Evolutionary conservation across 208 protist species (phyloP), one percentile per base, ranked within the genome.

Genomic region (Trypanosoma grayi): DNA sequence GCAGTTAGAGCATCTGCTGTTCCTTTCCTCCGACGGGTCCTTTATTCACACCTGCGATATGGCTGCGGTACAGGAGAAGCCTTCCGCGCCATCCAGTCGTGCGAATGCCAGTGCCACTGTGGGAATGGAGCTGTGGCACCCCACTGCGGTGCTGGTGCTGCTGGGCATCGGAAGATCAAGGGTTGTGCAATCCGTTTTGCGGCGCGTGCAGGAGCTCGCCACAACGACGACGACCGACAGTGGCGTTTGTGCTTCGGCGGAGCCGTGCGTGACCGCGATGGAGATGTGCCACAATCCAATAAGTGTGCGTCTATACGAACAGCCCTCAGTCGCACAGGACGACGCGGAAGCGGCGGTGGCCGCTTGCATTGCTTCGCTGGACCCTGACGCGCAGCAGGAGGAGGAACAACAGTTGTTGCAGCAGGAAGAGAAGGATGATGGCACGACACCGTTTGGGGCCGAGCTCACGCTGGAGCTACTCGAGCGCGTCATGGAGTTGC

Each of bases 401-500:
- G n/a, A n/a, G n/a, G n/a, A n/a, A n/a, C n/a, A n/a, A 16, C 60
- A 50, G 39, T 24, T 65, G 25, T 22, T 52, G 8, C 10, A 25
- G 16, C 9, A 50, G 3, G 54, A 60, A 33, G 31, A 45, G 39
- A 18, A 27, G 33, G 40, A 25, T 40, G 31, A 44, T 27, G 31
- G 41, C 28, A 36, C 24, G 24, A 31, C 44, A 10, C 8, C 41
- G 4, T 53, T 70, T 37, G 60, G 31, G 24, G 28, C 7, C 1
- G 44, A 44, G 39, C n/a, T 75, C 33, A 27, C 60, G 2, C 5
- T 41, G 36, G 69, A 66, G 9, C 5, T 75, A 36, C 63, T 90
- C 24, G 50, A 69, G 13, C 62, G 79, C 39, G 66, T 94, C 4
- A 73, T 75, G 16, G 65, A 75, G 47, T 33, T 65, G 13, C 72